Conservation (phyloP, 495 filamentous ascomycete species). For the Neurospora sp. region DNA sequence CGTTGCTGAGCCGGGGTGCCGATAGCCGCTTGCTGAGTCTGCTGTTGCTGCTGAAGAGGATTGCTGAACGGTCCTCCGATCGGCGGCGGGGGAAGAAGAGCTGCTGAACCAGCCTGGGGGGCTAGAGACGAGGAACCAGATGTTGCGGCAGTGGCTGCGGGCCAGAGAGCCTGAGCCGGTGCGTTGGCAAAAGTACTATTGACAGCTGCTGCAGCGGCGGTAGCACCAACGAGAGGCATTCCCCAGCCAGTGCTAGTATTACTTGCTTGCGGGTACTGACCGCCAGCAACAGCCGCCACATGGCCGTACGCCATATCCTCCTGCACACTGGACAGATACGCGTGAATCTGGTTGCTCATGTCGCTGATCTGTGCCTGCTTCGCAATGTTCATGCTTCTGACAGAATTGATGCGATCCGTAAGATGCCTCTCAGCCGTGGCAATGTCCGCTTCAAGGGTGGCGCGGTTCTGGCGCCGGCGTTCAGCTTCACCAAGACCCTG, state of each 20-base stretch:
- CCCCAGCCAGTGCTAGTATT: conserved; percentile 6
- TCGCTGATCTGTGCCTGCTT: conserved; percentile 33
- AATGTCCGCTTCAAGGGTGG: conserved; percentile 54
- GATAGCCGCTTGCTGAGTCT: conserved; percentile 2
- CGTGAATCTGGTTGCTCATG: conserved; percentile 29
- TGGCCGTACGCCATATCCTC: conserved; percentile 20
- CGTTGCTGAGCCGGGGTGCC: conserved; percentile 13
- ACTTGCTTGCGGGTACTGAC: background rate
- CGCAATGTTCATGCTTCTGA: conserved; percentile 26
- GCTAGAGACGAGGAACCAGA: conserved; percentile 2
- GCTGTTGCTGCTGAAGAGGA: conserved; percentile 6
- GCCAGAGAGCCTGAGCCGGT: conserved; percentile 17
- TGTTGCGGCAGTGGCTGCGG: conserved; percentile 14
- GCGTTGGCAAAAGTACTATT: background rate
- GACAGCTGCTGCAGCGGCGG: background rate
- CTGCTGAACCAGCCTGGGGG: background rate
- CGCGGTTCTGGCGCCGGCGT: conserved; percentile 58
- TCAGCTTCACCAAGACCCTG: conserved; percentile 67
- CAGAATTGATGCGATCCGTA: conserved; percentile 25
- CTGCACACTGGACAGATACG: conserved; percentile 30
- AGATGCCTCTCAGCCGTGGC: conserved; percentile 43
- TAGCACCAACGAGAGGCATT: conserved; percentile 4
- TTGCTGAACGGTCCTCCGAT: conserved; percentile 13
- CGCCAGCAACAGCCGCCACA: conserved; percentile 7
- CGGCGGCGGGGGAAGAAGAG: conserved; percentile 11